These are phyloP conservation scores for Balamuthia mandrillaris DNA, from an alignment of 208 protist species.

Conservation along the genomic window DNA sequence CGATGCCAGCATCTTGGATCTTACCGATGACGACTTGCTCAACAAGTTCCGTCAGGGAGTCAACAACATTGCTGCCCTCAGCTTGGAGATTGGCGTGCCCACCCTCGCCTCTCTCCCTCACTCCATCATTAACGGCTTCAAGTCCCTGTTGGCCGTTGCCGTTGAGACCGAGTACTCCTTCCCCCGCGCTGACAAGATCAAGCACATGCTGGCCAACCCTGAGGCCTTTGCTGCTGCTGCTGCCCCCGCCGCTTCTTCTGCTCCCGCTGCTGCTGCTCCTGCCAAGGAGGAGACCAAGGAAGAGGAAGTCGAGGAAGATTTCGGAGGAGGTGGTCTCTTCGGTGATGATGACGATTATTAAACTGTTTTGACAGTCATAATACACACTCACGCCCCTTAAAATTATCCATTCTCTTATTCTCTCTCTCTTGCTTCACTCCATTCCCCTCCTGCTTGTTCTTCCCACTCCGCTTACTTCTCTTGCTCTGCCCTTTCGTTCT, in stretches of 20 bases:
- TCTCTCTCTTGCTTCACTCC: no score
- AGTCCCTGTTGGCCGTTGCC: slow-evolving; percentile 92
- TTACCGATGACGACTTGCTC: slow-evolving; percentile 88
- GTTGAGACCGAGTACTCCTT: slow-evolving; percentile 86
- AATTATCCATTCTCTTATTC: no score
- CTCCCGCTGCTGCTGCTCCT: not conserved
- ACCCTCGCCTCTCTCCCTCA: slow-evolving; percentile 91
- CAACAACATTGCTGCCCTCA: slow-evolving; percentile 87
- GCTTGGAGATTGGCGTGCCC: slow-evolving; percentile 90
- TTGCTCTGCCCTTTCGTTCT: no score
- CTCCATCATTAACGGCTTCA: slow-evolving; percentile 92
- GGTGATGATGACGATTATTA: slow-evolving; percentile 4
- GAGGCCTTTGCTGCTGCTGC: slow-evolving; percentile 71
- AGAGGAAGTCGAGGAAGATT: slow-evolving; percentile 16
- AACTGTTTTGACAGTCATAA: not conserved
- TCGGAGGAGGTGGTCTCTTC: slow-evolving; percentile 22
- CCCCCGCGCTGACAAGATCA: slow-evolving; percentile 76
- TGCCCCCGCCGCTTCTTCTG: not conserved
- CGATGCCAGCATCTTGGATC: slow-evolving; percentile 86
- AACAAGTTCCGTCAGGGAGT: slow-evolving; percentile 83
- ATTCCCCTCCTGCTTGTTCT: no score
- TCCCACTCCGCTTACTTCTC: no score
- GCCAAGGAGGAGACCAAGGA: not conserved
- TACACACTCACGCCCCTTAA: no score
- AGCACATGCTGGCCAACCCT: slow-evolving; percentile 82